Percentiles rank a stretch among this genome's conserved stretches.
phyloP scores from a whole-genome alignment of 345 rosid species.

The Dipteronia sinensis region DNA sequence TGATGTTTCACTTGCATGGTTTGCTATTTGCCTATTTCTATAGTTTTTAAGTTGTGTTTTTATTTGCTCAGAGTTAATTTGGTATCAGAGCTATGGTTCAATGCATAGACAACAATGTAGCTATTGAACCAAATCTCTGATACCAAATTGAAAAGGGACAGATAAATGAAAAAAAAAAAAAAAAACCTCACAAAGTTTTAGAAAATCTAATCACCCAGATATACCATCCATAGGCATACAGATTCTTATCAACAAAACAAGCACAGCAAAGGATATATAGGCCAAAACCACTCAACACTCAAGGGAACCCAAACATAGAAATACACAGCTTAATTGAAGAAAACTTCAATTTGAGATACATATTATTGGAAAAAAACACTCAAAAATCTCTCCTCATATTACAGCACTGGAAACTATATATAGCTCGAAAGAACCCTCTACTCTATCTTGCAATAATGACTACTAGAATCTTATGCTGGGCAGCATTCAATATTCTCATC shows the following conservation, averaged over 20 bases:
- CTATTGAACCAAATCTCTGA: no score
- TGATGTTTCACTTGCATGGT: no score
- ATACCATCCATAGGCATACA: neutral
- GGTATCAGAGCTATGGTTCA: no score
- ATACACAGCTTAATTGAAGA: neutral
- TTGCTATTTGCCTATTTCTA: no score
- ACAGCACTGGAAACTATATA: neutral
- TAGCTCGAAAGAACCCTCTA: neutral
- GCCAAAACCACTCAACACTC: neutral
- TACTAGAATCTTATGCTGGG: neutral
- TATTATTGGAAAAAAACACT: neutral
- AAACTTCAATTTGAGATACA: neutral
- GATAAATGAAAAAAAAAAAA: neutral
- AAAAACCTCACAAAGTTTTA: neutral
- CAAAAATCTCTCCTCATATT: neutral
- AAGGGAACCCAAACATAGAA: neutral
- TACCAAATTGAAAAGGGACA: no score
- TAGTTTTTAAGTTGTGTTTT: no score
- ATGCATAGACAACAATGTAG: no score
- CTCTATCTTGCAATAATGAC: neutral
- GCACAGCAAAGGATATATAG: neutral
- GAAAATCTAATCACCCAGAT: neutral
- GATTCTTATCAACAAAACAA: neutral
- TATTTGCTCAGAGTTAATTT: no score
- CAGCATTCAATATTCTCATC: neutral